These are phyloP conservation scores for Rhodotorula diobovata DNA, from an alignment of 768 basidiomycete genomes.

Conservation along the genomic window DNA sequence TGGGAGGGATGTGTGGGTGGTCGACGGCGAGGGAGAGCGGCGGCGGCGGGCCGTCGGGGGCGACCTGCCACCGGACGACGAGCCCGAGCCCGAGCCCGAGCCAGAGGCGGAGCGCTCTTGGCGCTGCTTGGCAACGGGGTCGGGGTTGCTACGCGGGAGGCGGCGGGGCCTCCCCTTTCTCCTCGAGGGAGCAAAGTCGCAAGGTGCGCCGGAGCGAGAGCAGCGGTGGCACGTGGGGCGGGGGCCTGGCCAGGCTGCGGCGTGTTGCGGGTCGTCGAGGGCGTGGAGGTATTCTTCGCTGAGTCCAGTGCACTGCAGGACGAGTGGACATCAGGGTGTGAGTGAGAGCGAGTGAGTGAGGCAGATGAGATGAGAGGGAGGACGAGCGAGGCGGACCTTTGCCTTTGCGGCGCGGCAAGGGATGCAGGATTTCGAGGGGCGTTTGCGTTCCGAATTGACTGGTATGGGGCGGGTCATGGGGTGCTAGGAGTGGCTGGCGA, in stretches of 20 bases:
- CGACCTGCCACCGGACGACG: neutral
- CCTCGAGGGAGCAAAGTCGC: neutral
- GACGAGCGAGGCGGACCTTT: slow-evolving; percentile 1
- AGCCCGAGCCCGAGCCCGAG: neutral
- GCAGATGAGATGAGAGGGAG: too few relatives aligned
- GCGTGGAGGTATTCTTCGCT: slow-evolving; percentile 11
- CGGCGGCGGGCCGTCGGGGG: too few relatives aligned
- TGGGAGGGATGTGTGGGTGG: neutral
- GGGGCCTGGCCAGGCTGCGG: neutral
- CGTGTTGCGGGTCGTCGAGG: slow-evolving; percentile 1
- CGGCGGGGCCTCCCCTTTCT: neutral
- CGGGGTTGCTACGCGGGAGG: neutral
- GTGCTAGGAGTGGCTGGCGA: neutral
- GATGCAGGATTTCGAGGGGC: slow-evolving; percentile 17
- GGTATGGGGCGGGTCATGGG: slow-evolving; percentile 27
- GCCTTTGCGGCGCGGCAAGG: slow-evolving; percentile 18
- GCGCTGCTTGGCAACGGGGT: too few relatives aligned
- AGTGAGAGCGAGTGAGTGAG: neutral
- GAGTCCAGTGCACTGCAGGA: slow-evolving; percentile 8
- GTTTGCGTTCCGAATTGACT: slow-evolving; percentile 8
- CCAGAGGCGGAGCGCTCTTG: neutral
- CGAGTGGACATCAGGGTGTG: neutral
- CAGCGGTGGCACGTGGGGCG: neutral
- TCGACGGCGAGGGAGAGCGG: neutral
- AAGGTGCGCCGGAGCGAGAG: neutral